Evolutionary conservation across 768 basidiomycete species (phyloP).

Genomic region (Hemileccinum impolitum): DNA sequence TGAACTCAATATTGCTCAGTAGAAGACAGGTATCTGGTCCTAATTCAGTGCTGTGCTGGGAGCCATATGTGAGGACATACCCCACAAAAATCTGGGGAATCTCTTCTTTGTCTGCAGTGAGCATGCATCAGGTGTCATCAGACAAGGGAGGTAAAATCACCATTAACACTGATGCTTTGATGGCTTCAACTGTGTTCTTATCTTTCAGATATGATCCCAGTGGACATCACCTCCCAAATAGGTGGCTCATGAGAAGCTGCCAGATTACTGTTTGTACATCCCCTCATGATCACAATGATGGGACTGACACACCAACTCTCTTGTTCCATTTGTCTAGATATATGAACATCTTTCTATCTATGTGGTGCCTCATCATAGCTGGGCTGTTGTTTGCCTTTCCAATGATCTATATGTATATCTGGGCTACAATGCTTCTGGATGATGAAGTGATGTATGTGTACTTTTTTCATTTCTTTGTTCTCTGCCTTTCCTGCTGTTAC

Average conservation of each 20-base stretch:
- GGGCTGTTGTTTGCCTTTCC: slow-evolving; percentile 66
- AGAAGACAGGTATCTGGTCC: slow-evolving; percentile 48
- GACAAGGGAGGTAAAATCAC: slow-evolving; percentile 54
- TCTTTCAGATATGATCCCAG: slow-evolving; percentile 41
- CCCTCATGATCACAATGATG: no score
- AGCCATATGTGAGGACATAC: slow-evolving; percentile 51
- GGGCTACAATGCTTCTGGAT: slow-evolving; percentile 48
- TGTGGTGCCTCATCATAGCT: slow-evolving; percentile 62
- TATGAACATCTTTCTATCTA: slow-evolving; percentile 70
- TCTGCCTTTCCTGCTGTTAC: no score
- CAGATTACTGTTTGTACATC: no score
- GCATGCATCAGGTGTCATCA: slow-evolving; percentile 35
- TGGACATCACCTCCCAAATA: slow-evolving; percentile 61
- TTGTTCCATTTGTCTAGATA: no score
- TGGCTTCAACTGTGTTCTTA: slow-evolving; percentile 33
- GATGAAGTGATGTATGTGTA: slow-evolving; percentile 56
- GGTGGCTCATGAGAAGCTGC: slow-evolving; percentile 57
- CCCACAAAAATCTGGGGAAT: slow-evolving; percentile 52
- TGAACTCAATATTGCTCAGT: slow-evolving; percentile 37
- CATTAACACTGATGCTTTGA: slow-evolving; percentile 49
- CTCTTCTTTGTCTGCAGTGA: slow-evolving; percentile 46
- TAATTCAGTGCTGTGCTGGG: slow-evolving; percentile 35
- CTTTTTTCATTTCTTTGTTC: no score
- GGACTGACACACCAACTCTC: not conserved
- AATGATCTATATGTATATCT: slow-evolving; percentile 67